Base-by-base conservation (phyloP, 768 basidiomycete genomes). In the Phanerochaete sordida region DNA sequence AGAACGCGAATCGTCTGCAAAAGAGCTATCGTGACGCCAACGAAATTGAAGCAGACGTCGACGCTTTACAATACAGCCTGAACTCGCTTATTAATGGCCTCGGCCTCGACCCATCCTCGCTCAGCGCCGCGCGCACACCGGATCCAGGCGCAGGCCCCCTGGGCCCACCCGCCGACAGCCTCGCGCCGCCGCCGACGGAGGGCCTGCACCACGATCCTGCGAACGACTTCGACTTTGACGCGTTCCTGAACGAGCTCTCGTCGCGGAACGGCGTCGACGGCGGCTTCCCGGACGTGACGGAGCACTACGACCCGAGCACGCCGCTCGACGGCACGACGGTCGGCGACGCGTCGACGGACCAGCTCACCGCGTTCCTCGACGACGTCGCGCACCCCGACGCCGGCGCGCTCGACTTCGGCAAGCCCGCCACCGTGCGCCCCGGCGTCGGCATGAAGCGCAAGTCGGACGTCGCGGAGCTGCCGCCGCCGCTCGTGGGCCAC, bases 41-140 rank as follows among this genome's bases (percentile, higher is more conserved):
- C 27, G 87, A 88, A 62, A 86, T 94, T 47, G 84, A 86, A 60
- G 79, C 81, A 48, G 88, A 91, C 58, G 89, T 94, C 27, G 85
- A 87, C 62, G 82, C 83, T 37, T 73, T 93, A 56, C 84, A 88
- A 62, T 76, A 74, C 13, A 85, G 83, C 60, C 85, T 95, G 45
- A 82, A 90, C 60, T 81, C 82, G 6, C 76, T 95, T 61, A 88
- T 93, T 30, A 79, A 88, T 62, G 81, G 81, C 50, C 79, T 93
- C 48, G 89, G 88, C 7, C 70, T 90, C 50, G 87, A 91, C 68
- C 77, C 85, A 21, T 60, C 50, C 12, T 35, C 74, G 11, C 63
- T 80, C 37, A 66, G 70, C 3, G 56, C 61, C 33, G 62, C 49
- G 3, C 52, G 47, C 11, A 28, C 23, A 19, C 51, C 48, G 7